Conservation (phyloP, 2,329 filamentous ascomycete species). For the Penicillium sumatraense region DNA sequence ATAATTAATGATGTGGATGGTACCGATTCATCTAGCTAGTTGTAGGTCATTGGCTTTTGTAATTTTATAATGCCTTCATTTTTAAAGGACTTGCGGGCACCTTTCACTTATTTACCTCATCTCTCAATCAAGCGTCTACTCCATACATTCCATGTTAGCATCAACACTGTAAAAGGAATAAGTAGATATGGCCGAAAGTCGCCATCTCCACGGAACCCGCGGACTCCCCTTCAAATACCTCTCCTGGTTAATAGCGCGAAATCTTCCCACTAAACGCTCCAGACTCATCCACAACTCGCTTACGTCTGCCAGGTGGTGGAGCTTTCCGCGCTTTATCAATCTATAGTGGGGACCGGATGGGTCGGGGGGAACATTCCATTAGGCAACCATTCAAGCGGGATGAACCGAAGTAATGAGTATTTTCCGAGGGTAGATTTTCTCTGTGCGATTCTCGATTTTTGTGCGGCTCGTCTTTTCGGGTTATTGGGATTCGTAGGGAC, state of each 20-base stretch:
- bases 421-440: neutral
- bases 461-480: no score
- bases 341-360: neutral
- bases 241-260: neutral
- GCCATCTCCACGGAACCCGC: neutral
- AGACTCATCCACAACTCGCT: neutral
- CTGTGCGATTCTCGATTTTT: neutral
- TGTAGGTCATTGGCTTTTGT: no score
- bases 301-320: neutral
- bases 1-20: no score
- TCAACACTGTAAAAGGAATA: no score
- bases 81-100: no score
- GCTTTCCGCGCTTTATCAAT: neutral
- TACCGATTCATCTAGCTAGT: no score
- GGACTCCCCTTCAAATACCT: neutral
- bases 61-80: no score
- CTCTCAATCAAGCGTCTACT: no score
- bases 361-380: neutral
- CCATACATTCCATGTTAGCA: no score
- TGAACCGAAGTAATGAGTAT: neutral
- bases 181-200: neutral
- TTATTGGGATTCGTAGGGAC: neutral
- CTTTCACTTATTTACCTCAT: no score
- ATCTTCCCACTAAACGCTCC: neutral
- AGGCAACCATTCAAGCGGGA: conserved; percentile 1